These are phyloP conservation scores for Neurospora terricola DNA, from an alignment of 495 filamentous ascomycete genomes.

Conservation along the genomic window DNA sequence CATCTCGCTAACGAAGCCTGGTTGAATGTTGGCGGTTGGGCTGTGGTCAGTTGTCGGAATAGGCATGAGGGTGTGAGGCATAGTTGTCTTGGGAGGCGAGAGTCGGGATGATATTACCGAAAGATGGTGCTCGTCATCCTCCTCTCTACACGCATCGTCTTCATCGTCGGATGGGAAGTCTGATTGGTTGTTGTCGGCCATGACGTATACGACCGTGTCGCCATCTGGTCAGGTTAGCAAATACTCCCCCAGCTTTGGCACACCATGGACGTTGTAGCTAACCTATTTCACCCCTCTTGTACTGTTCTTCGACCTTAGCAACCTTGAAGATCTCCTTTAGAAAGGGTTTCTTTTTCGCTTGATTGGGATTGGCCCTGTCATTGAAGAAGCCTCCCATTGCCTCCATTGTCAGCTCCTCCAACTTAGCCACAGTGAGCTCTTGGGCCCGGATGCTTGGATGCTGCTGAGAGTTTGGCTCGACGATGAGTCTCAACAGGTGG, in stretches of 20 bases:
- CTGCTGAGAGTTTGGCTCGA: slow-evolving; percentile 33
- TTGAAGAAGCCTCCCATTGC: slow-evolving; percentile 34
- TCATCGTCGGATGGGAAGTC: slow-evolving; percentile 25
- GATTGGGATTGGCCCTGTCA: slow-evolving; percentile 32
- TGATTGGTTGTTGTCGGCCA: slow-evolving; percentile 21
- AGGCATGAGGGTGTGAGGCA: slow-evolving; percentile 19
- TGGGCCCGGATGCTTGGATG: slow-evolving; percentile 28
- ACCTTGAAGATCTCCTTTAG: slow-evolving; percentile 61
- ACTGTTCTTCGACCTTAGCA: slow-evolving; percentile 53
- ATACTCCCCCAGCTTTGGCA: not conserved
- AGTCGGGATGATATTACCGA: slow-evolving; percentile 10
- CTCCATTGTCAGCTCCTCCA: slow-evolving; percentile 39
- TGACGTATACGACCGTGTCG: slow-evolving; percentile 30
- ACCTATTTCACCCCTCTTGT: slow-evolving; percentile 51
- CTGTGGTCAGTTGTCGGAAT: slow-evolving; percentile 17
- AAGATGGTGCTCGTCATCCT: slow-evolving; percentile 15
- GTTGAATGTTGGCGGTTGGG: slow-evolving; percentile 20
- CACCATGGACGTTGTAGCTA: slow-evolving; percentile 11
- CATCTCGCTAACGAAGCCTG: slow-evolving; percentile 22
- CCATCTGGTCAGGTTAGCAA: slow-evolving; percentile 22
- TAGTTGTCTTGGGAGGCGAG: slow-evolving; percentile 16
- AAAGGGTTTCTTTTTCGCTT: slow-evolving; percentile 31
- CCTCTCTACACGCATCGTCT: slow-evolving; percentile 14
- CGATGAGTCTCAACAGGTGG: slow-evolving; percentile 52
- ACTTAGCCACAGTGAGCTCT: slow-evolving; percentile 29